A percentile compares a stretch with the other conserved stretches of the same genome.
Evolutionary conservation across 768 basidiomycete species (phyloP).

Genomic region (Rhizopogon vesiculosus): DNA sequence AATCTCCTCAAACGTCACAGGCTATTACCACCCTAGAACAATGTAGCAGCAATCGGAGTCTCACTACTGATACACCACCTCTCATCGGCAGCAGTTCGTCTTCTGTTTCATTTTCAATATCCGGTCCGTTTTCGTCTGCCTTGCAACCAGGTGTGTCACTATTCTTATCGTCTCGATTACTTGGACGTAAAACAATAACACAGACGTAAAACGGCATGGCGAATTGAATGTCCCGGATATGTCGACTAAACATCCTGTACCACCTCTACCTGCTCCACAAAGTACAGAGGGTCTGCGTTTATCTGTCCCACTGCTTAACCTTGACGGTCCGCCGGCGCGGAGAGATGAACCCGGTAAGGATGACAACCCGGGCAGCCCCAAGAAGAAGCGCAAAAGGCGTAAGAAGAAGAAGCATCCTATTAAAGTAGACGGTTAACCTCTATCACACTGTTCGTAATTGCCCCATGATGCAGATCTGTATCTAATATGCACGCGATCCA

Average conservation of each 20-base stretch:
- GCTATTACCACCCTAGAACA: background rate
- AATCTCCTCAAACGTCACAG: background rate
- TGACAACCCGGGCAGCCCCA: slow-evolving; percentile 26
- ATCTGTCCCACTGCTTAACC: slow-evolving; percentile 48
- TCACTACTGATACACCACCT: background rate
- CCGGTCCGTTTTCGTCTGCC: background rate
- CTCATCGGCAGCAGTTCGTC: background rate
- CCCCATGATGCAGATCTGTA: background rate
- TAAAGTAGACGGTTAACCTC: background rate
- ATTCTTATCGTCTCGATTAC: background rate
- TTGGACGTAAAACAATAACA: background rate
- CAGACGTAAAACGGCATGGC: background rate
- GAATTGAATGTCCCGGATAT: background rate
- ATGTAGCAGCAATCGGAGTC: background rate
- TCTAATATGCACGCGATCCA: background rate
- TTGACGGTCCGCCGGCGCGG: slow-evolving; percentile 41
- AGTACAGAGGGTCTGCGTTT: slow-evolving; percentile 18
- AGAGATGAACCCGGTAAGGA: slow-evolving; percentile 10
- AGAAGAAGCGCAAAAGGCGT: slow-evolving; percentile 50
- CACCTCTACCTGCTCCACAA: background rate
- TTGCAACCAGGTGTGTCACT: background rate
- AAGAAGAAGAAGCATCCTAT: slow-evolving; percentile 44
- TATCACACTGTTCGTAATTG: background rate
- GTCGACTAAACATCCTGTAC: background rate
- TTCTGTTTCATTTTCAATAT: background rate